These are phyloP conservation scores for Persicaria maculosa DNA, from an alignment of 148 eudicot genomes.

Conservation along the genomic window DNA sequence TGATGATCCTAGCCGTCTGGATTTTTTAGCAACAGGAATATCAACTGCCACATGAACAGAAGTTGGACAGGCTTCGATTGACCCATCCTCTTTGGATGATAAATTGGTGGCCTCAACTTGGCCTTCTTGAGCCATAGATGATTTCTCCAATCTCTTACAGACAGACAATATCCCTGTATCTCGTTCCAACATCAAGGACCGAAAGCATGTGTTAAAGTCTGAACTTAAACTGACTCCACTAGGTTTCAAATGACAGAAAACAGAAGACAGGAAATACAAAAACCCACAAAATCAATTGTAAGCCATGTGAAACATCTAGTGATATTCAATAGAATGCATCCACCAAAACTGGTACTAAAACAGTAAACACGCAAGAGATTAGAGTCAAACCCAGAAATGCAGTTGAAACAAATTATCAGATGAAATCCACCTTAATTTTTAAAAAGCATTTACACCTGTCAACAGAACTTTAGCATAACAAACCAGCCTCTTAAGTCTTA, in stretches of 20 bases:
- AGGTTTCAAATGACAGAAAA: too few relatives aligned
- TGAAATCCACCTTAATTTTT: neutral
- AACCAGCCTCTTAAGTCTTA: neutral
- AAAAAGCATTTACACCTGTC: neutral
- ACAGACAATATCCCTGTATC: neutral
- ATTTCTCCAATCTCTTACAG: neutral
- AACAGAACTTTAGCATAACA: neutral
- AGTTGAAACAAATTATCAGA: neutral
- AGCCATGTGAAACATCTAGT: neutral
- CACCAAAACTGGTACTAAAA: neutral
- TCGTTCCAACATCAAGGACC: neutral
- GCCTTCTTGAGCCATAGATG: neutral
- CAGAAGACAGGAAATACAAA: too few relatives aligned
- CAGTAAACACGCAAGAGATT: neutral
- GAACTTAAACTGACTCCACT: neutral
- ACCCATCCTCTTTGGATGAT: neutral
- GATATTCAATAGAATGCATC: neutral
- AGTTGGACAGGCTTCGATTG: neutral
- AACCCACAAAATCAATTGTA: neutral
- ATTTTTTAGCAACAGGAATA: neutral
- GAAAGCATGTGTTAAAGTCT: neutral
- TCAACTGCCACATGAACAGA: neutral
- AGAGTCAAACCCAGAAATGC: neutral
- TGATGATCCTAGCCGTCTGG: neutral
- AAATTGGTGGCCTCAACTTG: conserved; percentile 2